These are phyloP conservation scores for Boeremia lycopersici DNA, from an alignment of 2,329 filamentous ascomycete genomes.

Conservation along the genomic window DNA sequence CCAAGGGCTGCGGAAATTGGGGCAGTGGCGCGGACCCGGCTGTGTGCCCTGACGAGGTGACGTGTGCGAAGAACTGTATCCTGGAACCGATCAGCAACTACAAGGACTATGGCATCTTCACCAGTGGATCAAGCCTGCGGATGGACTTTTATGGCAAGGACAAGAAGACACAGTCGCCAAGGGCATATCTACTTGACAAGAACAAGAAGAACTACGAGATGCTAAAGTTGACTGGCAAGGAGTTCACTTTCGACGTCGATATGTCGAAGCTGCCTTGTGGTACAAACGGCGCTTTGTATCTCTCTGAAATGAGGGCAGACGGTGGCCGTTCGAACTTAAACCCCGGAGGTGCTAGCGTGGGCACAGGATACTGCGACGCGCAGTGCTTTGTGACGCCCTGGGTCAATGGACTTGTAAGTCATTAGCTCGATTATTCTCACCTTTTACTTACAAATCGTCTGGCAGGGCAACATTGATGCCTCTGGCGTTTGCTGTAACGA, in stretches of 20 bases:
- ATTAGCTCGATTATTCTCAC: conserved; percentile 23
- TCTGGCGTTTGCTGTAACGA: conserved; percentile 61
- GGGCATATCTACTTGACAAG: conserved; percentile 68
- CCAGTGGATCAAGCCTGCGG: conserved; percentile 55
- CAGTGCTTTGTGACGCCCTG: conserved; percentile 54
- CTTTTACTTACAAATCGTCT: conserved; percentile 43
- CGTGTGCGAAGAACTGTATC: conserved; percentile 63
- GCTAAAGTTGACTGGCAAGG: conserved; percentile 69
- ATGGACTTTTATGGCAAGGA: conserved; percentile 52
- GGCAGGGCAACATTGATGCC: conserved; percentile 50
- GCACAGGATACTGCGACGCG: conserved; percentile 62
- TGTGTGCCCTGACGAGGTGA: conserved; percentile 55
- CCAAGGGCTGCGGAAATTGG: conserved; percentile 42
- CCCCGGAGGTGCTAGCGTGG: conserved; percentile 63
- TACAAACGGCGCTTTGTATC: conserved; percentile 50
- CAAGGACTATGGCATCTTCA: conserved; percentile 59
- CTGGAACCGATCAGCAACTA: conserved; percentile 62
- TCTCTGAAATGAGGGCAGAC: conserved; percentile 47
- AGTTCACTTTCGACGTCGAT: conserved; percentile 76
- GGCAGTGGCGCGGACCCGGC: conserved; percentile 46
- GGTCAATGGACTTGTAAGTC: conserved; percentile 46
- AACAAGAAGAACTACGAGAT: conserved; percentile 67
- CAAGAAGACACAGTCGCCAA: conserved; percentile 52
- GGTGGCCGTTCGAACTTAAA: conserved; percentile 45
- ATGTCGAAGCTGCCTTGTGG: conserved; percentile 52